A percentile compares a stretch with the other conserved stretches of the same genome.
Evolutionary conservation across 2,329 filamentous ascomycete genomes (phyloP).

Genomic region (Colletotrichum viniferum): DNA sequence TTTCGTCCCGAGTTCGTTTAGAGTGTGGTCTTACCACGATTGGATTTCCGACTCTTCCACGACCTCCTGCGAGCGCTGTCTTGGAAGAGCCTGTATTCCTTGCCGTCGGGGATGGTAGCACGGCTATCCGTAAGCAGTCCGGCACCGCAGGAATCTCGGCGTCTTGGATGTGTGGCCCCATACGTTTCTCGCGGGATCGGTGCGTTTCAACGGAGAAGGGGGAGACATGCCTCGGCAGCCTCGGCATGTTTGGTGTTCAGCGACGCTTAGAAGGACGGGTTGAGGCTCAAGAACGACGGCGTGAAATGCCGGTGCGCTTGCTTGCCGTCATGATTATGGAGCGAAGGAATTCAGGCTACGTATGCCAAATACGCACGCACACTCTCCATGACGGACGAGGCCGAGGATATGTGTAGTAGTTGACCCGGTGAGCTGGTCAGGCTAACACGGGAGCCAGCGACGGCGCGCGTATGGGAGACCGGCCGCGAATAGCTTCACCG

Average conservation of each 20-base stretch:
- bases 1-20: neutral
- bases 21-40: neutral
- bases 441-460: neutral
- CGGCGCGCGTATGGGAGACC: neutral
- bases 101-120: neutral
- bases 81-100: neutral
- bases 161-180: neutral
- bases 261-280: neutral
- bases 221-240: neutral
- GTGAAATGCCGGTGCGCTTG: neutral
- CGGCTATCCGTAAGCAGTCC: neutral
- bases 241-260: neutral
- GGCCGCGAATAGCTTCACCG: neutral
- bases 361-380: neutral
- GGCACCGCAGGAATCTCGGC: neutral
- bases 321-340: neutral
- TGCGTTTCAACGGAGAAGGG: neutral
- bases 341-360: neutral
- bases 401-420: neutral
- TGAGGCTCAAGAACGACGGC: neutral
- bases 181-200: neutral
- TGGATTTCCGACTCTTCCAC: neutral
- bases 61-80: neutral
- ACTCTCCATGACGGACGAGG: neutral
- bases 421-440: neutral